These are phyloP conservation scores for Mucor piriformis DNA, from an alignment of 371 early-diverging fungal genomes.

Conservation along the genomic window DNA sequence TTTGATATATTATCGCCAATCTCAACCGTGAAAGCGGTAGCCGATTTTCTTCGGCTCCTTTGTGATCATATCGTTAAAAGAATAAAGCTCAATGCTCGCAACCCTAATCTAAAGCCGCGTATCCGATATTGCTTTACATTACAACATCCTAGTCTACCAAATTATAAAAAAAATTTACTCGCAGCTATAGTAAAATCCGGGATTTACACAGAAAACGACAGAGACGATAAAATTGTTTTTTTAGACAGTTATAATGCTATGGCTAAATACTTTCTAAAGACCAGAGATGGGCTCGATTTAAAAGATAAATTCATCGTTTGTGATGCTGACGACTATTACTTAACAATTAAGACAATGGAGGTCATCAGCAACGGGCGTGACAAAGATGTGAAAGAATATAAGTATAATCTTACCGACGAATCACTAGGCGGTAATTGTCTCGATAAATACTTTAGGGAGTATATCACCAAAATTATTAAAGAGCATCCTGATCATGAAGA, in stretches of 20 bases:
- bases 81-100: neutral
- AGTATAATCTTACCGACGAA: neutral
- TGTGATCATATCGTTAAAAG: neutral
- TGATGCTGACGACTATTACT: conserved; percentile 4
- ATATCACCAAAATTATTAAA: neutral
- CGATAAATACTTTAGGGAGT: neutral
- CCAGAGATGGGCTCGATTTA: neutral
- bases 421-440: neutral
- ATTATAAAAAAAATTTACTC: neutral
- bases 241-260: conserved; percentile 11
- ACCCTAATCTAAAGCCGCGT: neutral
- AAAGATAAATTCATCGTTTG: conserved; percentile 8
- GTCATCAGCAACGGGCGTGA: neutral
- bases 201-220: conserved; percentile 2
- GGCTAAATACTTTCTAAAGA: conserved; percentile 11
- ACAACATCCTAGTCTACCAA: conserved; percentile 1
- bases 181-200: neutral
- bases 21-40: neutral
- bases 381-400: neutral
- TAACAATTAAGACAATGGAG: conserved; percentile 9
- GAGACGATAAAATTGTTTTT: conserved; percentile 16
- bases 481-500: neutral
- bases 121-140: conserved; percentile 17
- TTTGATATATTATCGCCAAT: neutral
- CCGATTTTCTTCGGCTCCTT: conserved; percentile 1